Percentiles rank a stretch among this genome's conserved stretches.
Conservation (phyloP, 2,329 filamentous ascomycete species). For the Sarocladium strictum region DNA sequence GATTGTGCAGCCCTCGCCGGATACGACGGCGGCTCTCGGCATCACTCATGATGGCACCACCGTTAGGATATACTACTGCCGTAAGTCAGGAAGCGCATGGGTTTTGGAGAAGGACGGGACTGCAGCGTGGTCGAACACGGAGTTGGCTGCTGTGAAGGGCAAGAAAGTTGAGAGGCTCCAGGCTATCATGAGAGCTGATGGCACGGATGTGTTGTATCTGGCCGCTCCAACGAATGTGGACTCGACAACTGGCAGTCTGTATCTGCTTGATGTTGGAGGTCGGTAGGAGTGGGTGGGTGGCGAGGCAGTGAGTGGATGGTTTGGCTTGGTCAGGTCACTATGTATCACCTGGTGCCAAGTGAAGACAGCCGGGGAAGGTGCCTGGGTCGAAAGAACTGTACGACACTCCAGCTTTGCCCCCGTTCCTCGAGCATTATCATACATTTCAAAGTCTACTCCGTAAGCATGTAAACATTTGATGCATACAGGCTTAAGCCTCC, state of each 20-base stretch:
- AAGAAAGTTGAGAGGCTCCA: conserved; percentile 14
- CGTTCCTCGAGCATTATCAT: too few species aligned
- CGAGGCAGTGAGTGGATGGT: too few species aligned
- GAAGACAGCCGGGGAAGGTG: too few species aligned
- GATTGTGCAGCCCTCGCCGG: conserved; percentile 12
- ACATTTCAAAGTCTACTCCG: too few species aligned
- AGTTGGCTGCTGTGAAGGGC: conserved; percentile 11
- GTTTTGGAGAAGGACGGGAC: conserved; percentile 15
- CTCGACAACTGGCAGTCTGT: conserved; percentile 14
- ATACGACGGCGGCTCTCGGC: conserved; percentile 16
- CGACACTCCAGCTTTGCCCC: too few species aligned
- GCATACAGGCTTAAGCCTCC: too few species aligned
- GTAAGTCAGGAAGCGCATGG: conserved; percentile 13
- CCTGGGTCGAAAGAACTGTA: too few species aligned
- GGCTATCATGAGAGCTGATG: conserved; percentile 14
- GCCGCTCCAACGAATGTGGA: conserved; percentile 15
- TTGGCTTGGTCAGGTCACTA: too few species aligned
- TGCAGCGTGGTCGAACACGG: conserved; percentile 14
- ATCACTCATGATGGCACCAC: conserved; percentile 15
- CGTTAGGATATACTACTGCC: conserved; percentile 17
- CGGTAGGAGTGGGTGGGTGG: background rate
- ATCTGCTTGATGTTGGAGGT: conserved; percentile 6
- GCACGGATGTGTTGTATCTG: conserved; percentile 15
- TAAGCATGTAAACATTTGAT: too few species aligned
- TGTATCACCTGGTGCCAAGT: too few species aligned